Conservation (phyloP, 495 filamentous ascomycete genomes). For the Penicillium angulare region DNA sequence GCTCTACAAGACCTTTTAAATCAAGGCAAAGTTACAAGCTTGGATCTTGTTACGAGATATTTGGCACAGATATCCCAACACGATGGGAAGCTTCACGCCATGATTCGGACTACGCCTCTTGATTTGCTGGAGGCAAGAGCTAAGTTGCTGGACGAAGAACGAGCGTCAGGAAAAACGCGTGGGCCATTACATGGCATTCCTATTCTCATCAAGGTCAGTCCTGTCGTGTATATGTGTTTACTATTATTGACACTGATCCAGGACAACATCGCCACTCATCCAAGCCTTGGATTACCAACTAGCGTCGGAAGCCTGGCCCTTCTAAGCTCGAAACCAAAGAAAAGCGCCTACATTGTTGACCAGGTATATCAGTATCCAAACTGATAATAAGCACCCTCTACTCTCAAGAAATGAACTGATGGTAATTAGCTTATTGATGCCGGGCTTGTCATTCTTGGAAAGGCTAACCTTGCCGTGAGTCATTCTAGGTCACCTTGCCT, state of each 20-base stretch:
- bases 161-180: conserved; percentile 11
- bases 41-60: conserved; percentile 48
- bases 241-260: conserved; percentile 3
- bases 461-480: conserved; percentile 39
- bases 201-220: conserved; percentile 23
- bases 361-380: no score
- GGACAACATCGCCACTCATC: conserved; percentile 37
- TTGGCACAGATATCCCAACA: conserved; percentile 49
- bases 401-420: background rate
- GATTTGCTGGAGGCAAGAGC: conserved; percentile 29
- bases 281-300: conserved; percentile 43
- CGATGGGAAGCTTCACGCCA: conserved; percentile 31
- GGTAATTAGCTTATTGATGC: conserved; percentile 33
- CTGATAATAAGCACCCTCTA: no score
- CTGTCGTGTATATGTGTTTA: background rate
- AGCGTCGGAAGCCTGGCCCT: conserved; percentile 43
- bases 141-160: conserved; percentile 22
- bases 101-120: conserved; percentile 36
- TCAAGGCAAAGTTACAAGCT: conserved; percentile 37
- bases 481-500: background rate
- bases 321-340: conserved; percentile 20
- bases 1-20: conserved; percentile 42
- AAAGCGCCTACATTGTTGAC: conserved; percentile 29
- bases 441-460: conserved; percentile 48
- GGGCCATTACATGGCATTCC: conserved; percentile 30